These are phyloP conservation scores for Setaria viridis DNA, from an alignment of 202 grass and related monocot genomes.

Conservation along the genomic window DNA sequence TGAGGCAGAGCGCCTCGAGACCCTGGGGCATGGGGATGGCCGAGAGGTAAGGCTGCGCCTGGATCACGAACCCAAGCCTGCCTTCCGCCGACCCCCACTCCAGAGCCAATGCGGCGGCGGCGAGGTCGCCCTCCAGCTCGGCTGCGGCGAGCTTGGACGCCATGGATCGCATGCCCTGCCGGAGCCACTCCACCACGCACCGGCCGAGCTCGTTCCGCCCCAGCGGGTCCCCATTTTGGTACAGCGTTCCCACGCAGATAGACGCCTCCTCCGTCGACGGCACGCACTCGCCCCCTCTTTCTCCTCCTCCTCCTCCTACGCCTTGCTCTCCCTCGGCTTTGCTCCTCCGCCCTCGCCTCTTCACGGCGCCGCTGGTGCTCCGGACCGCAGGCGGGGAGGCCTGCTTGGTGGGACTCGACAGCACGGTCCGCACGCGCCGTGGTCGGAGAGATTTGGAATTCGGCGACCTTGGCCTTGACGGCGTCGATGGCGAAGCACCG, in stretches of 20 bases:
- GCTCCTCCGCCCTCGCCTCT: slow-evolving; percentile 41
- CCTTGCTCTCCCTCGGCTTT: slow-evolving; percentile 35
- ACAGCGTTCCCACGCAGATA: slow-evolving; percentile 69
- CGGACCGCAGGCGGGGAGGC: slow-evolving; percentile 19
- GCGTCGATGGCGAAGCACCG: slow-evolving; percentile 27
- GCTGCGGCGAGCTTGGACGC: slow-evolving; percentile 70
- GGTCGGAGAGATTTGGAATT: slow-evolving; percentile 22
- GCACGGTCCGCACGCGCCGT: slow-evolving; percentile 31
- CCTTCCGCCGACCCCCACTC: slow-evolving; percentile 51
- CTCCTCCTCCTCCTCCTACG: not conserved
- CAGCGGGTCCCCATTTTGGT: slow-evolving; percentile 77
- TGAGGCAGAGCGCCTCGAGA: slow-evolving; percentile 90
- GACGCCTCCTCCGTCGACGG: slow-evolving; percentile 73
- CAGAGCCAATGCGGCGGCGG: slow-evolving; percentile 25
- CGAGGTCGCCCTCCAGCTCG: slow-evolving; percentile 69
- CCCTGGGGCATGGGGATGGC: slow-evolving; percentile 88
- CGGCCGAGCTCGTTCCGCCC: slow-evolving; percentile 81
- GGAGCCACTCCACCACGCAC: slow-evolving; percentile 79
- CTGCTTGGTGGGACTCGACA: slow-evolving; percentile 39
- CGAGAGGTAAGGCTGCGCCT: slow-evolving; percentile 78
- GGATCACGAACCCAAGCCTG: slow-evolving; percentile 75
- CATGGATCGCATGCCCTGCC: slow-evolving; percentile 90
- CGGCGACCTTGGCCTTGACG: not conserved
- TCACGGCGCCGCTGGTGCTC: slow-evolving; percentile 2
- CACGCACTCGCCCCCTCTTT: slow-evolving; percentile 50